Evolutionary conservation across 2,329 filamentous ascomycete genomes (phyloP).

Genomic region (Aspergillus texensis): DNA sequence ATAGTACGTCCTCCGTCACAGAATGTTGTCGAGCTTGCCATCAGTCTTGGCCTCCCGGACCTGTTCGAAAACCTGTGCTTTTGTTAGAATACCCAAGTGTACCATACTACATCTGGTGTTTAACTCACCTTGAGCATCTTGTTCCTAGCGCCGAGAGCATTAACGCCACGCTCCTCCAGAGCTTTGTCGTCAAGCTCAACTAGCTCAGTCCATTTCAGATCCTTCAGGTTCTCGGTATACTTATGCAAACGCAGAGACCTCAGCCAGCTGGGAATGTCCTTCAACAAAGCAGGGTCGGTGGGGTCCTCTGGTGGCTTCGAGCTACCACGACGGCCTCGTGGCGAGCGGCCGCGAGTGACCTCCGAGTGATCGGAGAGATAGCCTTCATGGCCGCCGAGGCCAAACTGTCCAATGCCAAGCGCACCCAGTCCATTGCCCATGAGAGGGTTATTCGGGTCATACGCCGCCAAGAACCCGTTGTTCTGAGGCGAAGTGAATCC

Average conservation of each 20-base stretch:
- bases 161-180: constrained; percentile 88
- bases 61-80: constrained; percentile 80
- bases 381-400: constrained; percentile 71
- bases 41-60: constrained; percentile 80
- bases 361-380: constrained; percentile 95
- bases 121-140: constrained; percentile 90
- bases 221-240: constrained; percentile 97
- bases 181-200: constrained; percentile 91
- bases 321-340: constrained; percentile 86
- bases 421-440: constrained; percentile 72
- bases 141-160: constrained; percentile 87
- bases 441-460: constrained; percentile 71
- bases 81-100: not conserved
- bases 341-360: constrained; percentile 85
- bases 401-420: constrained; percentile 72
- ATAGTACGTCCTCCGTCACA: constrained; percentile 23
- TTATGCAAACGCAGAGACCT: constrained; percentile 94
- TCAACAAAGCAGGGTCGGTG: constrained; percentile 83
- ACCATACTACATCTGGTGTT: not conserved
- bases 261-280: constrained; percentile 96
- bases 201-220: constrained; percentile 93
- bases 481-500: constrained; percentile 86
- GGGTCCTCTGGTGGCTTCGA: constrained; percentile 98
- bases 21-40: constrained; percentile 61
- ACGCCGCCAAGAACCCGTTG: constrained; percentile 90